Evolutionary conservation across 192 early-diverging fungal genomes (phyloP).

Genomic region (Gaertneriomyces semiglobifer): DNA sequence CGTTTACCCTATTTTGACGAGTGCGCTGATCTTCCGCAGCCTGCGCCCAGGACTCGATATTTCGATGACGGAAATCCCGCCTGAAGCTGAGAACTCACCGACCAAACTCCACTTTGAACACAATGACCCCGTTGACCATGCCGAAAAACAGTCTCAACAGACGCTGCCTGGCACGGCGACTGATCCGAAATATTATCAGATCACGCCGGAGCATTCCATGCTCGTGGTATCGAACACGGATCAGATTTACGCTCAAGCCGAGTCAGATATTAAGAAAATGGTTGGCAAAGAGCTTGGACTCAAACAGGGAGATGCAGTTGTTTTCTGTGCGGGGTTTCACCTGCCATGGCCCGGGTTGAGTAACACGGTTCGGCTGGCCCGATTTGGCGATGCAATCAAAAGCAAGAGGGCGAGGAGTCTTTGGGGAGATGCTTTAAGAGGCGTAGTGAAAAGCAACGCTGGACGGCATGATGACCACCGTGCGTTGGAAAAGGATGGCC

Average conservation of each 20-base stretch:
- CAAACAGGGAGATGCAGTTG: conserved; percentile 38
- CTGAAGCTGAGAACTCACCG: neutral
- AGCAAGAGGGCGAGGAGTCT: conserved; percentile 5
- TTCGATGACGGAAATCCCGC: neutral
- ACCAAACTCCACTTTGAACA: neutral
- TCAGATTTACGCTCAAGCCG: conserved; percentile 45
- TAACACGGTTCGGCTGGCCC: conserved; percentile 38
- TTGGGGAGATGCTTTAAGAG: conserved; percentile 9
- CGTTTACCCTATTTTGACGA: conserved; percentile 40
- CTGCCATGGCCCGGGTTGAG: conserved; percentile 46
- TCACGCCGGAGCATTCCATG: conserved; percentile 6
- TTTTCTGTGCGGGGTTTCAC: conserved; percentile 49
- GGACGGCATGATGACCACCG: neutral
- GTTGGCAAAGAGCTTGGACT: conserved; percentile 22
- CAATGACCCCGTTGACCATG: neutral
- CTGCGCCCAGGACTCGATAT: neutral
- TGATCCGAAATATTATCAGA: neutral
- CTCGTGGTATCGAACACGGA: conserved; percentile 41
- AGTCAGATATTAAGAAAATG: conserved; percentile 37
- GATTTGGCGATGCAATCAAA: conserved; percentile 38
- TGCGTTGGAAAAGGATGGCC: no score
- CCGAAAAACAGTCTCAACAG: neutral
- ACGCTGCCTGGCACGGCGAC: neutral
- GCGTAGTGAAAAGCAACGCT: neutral
- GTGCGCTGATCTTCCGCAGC: conserved; percentile 17